Conservation (phyloP, 352 stramenopile species). For the Globisporangium paroecandrum region DNA sequence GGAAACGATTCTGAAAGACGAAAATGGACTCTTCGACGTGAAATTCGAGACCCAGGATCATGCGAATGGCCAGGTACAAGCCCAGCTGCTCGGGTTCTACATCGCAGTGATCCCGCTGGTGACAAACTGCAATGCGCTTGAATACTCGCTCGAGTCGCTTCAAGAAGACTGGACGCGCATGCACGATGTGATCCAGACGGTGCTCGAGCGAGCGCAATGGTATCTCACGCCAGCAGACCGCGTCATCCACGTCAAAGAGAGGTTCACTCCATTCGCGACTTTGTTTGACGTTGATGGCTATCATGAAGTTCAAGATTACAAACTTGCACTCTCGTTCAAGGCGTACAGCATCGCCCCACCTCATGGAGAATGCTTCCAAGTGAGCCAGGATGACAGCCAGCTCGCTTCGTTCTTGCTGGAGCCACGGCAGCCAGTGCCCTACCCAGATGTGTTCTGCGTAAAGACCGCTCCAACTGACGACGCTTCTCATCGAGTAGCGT, state of each 20-base stretch:
- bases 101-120: constrained; percentile 40
- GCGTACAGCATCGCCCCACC: constrained; percentile 33
- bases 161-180: constrained; percentile 29
- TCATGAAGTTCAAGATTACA: constrained; percentile 13
- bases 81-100: constrained; percentile 42
- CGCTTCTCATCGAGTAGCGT: constrained; percentile 25
- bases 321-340: constrained; percentile 31
- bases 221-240: constrained; percentile 28
- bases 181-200: constrained; percentile 20
- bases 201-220: constrained; percentile 26
- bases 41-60: constrained; percentile 30
- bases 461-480: constrained; percentile 34
- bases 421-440: constrained; percentile 5
- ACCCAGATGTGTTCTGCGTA: constrained; percentile 27
- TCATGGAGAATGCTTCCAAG: constrained; percentile 30
- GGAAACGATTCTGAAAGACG: constrained; percentile 40
- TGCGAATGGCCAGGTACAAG: constrained; percentile 25
- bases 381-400: constrained; percentile 8
- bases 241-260: constrained; percentile 29
- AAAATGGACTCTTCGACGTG: constrained; percentile 28
- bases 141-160: constrained; percentile 42
- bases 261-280: constrained; percentile 31
- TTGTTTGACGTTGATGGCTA: constrained; percentile 22
- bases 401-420: constrained; percentile 18
- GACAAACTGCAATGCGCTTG: constrained; percentile 47